Base-by-base conservation (phyloP, 2,329 filamentous ascomycete genomes). In the Botrytis fabae region DNA sequence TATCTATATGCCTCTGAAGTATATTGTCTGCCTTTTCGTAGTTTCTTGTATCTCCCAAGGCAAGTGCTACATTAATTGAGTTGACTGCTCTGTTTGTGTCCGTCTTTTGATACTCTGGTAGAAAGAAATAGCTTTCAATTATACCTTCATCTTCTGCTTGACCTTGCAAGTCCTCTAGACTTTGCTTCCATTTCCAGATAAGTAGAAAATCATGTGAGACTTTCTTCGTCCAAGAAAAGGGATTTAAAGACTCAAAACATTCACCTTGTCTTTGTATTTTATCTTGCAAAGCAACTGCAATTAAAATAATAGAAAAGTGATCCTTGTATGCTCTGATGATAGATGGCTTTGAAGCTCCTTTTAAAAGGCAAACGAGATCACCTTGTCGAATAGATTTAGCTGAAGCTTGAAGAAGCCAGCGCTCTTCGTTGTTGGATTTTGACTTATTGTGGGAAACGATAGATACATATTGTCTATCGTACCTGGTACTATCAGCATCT, bases 161-260 rank as follows among this genome's bases (percentile, higher is more conserved):
- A 1, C 38, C 1, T 59, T 69, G 4, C 0, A 59, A 38, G 0
- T 25, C 1, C 0, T 25, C 6, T 10, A 2, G 51, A 6, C 6
- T 18, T 8, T 42, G 6, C 16, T 44, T n/a, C 66, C 51, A 59
- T 9, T 69, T 16, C 51, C 32, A 59, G 38, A 59, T 18, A 14
- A 59, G 14, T 9, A 69, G 18, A 44, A 44, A 59, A 8, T n/a
- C n/a, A n/a, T n/a, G n/a, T n/a, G n/a, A n/a, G n/a, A n/a, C n/a
- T n/a, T n/a, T n/a, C n/a, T n/a, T n/a, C n/a, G n/a, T n/a, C n/a
- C n/a, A n/a, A n/a, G n/a, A n/a, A n/a, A n/a, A n/a, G n/a, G n/a
- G n/a, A n/a, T n/a, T n/a, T n/a, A n/a, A n/a, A 25, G 7, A 25
- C 32, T 32, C 2, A 4, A 32, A 32, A 2, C 32, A 8, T n/a